These are phyloP conservation scores for Coemansia sp. DNA, from an alignment of 192 early-diverging fungal genomes.

Conservation along the genomic window DNA sequence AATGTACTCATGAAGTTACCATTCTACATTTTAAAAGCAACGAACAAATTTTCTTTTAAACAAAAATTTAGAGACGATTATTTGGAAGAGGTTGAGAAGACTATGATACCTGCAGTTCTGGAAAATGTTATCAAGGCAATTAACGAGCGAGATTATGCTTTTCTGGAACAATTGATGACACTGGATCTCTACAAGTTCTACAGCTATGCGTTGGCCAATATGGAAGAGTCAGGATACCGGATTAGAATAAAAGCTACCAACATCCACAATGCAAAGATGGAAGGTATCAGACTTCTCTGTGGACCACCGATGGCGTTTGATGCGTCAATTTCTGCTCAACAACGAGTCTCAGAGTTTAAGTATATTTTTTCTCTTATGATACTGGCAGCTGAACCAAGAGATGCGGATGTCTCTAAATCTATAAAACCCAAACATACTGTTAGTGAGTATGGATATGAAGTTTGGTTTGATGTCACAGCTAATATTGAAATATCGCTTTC, in stretches of 20 bases:
- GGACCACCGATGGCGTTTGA: constrained; percentile 2
- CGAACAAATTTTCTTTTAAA: background rate
- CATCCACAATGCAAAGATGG: background rate
- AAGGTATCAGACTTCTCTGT: background rate
- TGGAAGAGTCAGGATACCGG: background rate
- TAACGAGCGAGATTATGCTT: background rate
- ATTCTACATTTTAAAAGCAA: too few species aligned
- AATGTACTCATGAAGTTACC: too few species aligned
- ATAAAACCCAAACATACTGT: too few species aligned
- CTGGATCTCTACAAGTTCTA: background rate
- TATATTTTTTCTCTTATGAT: background rate
- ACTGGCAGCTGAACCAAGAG: too few species aligned
- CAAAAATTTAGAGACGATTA: background rate
- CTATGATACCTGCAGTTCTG: background rate
- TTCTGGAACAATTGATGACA: background rate
- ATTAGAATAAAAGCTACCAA: background rate
- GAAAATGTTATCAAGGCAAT: background rate
- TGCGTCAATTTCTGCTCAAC: background rate
- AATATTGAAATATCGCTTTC: constrained; percentile 9
- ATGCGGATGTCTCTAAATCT: too few species aligned
- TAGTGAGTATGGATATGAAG: background rate
- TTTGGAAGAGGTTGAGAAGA: background rate
- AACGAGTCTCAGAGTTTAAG: background rate
- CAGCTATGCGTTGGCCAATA: background rate
- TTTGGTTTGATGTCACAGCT: constrained; percentile 15